Evolutionary conservation across 1,284 basidiomycete species (phyloP).

Genomic region (Fomes fomentarius): DNA sequence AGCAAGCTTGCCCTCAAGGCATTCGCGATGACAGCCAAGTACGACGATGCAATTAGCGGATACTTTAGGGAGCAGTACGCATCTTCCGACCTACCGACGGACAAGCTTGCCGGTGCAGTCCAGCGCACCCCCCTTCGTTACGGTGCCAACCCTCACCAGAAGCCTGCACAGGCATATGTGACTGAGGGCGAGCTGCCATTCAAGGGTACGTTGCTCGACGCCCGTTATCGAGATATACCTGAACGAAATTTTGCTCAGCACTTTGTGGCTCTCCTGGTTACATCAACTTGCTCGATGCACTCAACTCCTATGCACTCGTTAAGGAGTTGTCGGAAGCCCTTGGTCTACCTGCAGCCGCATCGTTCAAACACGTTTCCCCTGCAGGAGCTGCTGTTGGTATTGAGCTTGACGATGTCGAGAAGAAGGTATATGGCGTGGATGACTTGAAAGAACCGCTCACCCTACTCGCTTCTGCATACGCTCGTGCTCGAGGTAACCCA

Average conservation of each 20-base stretch:
- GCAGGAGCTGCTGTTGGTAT: conserved; percentile 95
- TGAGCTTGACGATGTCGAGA: conserved; percentile 84
- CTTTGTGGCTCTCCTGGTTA: conserved; percentile 96
- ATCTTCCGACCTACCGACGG: conserved; percentile 68
- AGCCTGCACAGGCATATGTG: conserved; percentile 97
- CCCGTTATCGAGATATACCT: not conserved
- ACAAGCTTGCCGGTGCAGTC: conserved; percentile 67
- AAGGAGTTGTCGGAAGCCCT: conserved; percentile 91
- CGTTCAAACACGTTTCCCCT: conserved; percentile 99
- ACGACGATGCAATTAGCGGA: conserved; percentile 94
- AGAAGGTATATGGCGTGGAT: conserved; percentile 96
- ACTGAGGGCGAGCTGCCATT: conserved; percentile 90
- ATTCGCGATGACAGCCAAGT: conserved; percentile 94
- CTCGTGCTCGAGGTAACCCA: conserved; percentile 84
- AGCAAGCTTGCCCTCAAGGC: conserved; percentile 94
- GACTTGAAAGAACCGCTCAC: conserved; percentile 91
- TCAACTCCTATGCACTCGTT: conserved; percentile 97
- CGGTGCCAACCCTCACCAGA: conserved; percentile 98
- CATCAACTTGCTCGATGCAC: conserved; percentile 98
- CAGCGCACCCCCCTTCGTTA: conserved; percentile 91
- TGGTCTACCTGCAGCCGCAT: conserved; percentile 91
- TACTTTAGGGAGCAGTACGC: conserved; percentile 99
- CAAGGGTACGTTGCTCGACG: conserved; percentile 64
- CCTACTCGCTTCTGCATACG: conserved; percentile 91
- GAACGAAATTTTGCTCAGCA: conserved; percentile 47